Evolutionary conservation across 495 filamentous ascomycete species (phyloP), one percentile per base, ranked within the genome.

Genomic region (Neurospora tetraspora): DNA sequence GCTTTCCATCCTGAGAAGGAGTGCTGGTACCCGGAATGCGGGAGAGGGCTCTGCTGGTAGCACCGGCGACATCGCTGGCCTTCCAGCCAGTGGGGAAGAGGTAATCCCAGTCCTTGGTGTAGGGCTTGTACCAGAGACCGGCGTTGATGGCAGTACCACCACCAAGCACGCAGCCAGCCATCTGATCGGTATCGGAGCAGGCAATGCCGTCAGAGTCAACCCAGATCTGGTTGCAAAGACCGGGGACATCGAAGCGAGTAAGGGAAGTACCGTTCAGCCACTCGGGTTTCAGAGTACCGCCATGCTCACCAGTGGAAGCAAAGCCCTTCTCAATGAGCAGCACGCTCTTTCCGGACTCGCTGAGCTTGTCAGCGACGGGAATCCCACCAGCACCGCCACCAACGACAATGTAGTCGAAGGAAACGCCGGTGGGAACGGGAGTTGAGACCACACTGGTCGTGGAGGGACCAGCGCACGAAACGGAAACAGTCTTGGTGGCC

Each of bases 171-270:
- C 92, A 94, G 31, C 90, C 92, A 61, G 90, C 91, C 88, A 91
- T 92, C 75, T 90, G 89, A 70, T 88, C 89, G 18, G 88, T 89
- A 76, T 94, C 90, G 1, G 86, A 85, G 81, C 91, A 93, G 69
- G 88, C 85, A 80, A 90, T 88, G 71, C 85, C 91, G 34, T 81
- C 82, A 20, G 87, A 89, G 76, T 89, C 86, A 45, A 83, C 83
- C 87, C 87, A 92, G 74, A 91, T 91, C 78, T 90, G 86, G 77
- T 89, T 92, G 81, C 89, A 92, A 70, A 94, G 86, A 71, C 92
- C 92, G 5, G 92, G 92, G n/a, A 94, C 87, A 77, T 94, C 92
- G 76, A 93, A 92, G 39, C 90, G 86, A 45, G 92, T 93, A 68
- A 94, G 83, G 69, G 87, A 87, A 45, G 89, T 89, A 45, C 89